Base-by-base conservation (phyloP, 108 stramenopile genomes). In the Pseudonitzschia pungens region DNA sequence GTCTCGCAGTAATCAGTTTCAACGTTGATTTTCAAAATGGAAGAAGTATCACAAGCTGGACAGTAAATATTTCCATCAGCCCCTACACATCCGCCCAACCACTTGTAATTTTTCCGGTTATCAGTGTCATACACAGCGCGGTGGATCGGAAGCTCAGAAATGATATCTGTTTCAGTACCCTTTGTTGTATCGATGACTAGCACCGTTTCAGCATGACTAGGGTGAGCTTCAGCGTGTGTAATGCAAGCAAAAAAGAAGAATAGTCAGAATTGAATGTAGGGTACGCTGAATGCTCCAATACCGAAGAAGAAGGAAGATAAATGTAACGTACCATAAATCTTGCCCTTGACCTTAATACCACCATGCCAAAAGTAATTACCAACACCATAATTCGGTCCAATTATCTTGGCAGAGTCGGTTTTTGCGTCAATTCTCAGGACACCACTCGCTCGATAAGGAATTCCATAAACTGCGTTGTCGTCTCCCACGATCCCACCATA, bases 291-390 rank as follows among this genome's bases (percentile, higher is more conserved):
- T 18, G 14, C 18, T 48, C 45, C 18, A 12, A 18, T 48, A 2
- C 16, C 18, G 10, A 12, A 18, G 1, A 10, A 18, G 11, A 18
- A 48, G 5, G 45, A 4, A 18, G 45, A 48, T 11, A 14, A 48
- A 55, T 10, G 9, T 26, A 26, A 8, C 54, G 24, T 55, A 55
- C 54, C 54, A 79, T 90, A 93, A 9, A 93, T 87, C 28, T 67
- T 62, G 4, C 87, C 88, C 63, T 86, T 81, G 44, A 33, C 28
- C 65, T 83, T 78, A 45, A 92, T 76, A 0, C 95, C 95, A 18
- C 95, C 95, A 78, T 96, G 95, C 89, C 89, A 96, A 69, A 88
- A 89, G 78, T 86, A 94, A 40, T 60, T 65, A 14, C 80, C 83
- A 32, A 75, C 44, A 22, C 88, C 89, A 72, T 81, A 87, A 69